Evolutionary conservation across 192 early-diverging fungal species (phyloP), one percentile per base, ranked within the genome.

Genomic region (Dissophora globulifera): DNA sequence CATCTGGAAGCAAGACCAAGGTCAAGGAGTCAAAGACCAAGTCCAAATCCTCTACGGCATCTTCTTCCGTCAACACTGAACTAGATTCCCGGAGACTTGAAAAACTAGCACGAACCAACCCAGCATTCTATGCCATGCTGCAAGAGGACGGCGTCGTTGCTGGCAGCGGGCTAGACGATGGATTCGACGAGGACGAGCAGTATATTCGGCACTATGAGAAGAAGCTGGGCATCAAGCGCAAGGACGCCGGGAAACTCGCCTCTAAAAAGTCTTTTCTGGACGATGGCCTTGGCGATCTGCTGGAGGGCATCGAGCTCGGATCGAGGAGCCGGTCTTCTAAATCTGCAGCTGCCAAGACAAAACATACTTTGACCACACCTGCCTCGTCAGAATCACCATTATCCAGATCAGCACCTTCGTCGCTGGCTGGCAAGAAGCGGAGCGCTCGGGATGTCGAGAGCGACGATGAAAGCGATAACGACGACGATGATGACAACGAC

Each of bases 121-220:
- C 84, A 4, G 63, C 70, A 2, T 82, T 86, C 22, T 83, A 79
- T 25, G 68, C 81, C 11, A 74, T 86, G 41, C 50, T 86, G 41
- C 67, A 82, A 43, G 63, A 79, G 11, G 82, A 80, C 25, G 66
- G 80, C 12, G 49, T 83, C 0, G 52, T 83, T 11, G 45, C 72
- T 15, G 62, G 64, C 3, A 59, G 53, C 25, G 64, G 68, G 4
- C 55, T 47, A 17, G 57, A 59, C 22, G 62, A 69, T 11, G 67
- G 56, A 11, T 62, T 82, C 38, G 64, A 78, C 19, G 80, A 86
- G 11, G 84, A 86, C 20, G 82, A 86, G 52, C 82, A 79, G 32
- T 79, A 67, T 38, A 83, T 86, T 78, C 80, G 78, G 17, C 78
- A 82, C 45, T 86, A 81, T 62, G 84, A 86, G 30, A 81, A 81